Conservation (phyloP, 176 grass and related monocot genomes). For the Oropetium thomaeum region DNA sequence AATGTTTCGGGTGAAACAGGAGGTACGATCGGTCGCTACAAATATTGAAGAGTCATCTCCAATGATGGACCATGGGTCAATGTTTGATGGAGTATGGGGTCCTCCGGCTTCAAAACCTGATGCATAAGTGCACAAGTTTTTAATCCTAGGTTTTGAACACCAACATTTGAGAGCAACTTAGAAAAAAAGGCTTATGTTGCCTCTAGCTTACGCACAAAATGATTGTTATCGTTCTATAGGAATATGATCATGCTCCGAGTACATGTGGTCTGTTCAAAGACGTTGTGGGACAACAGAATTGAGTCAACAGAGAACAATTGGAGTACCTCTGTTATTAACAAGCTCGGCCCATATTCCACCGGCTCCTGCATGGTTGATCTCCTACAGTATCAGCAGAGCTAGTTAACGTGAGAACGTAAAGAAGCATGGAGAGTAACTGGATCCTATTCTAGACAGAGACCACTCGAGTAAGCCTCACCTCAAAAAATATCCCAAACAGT, state of each 20-base stretch:
- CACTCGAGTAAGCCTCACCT: conserved; percentile 49
- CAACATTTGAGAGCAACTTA: not conserved
- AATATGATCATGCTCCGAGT: not conserved
- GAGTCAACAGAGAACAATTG: not conserved
- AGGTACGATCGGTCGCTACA: conserved; percentile 61
- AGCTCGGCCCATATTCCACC: conserved; percentile 96
- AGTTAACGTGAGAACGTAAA: not conserved
- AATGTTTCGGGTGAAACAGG: conserved; percentile 71
- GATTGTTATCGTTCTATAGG: not conserved
- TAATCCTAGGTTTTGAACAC: not conserved
- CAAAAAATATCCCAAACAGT: conserved; percentile 92
- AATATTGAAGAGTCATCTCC: conserved; percentile 61
- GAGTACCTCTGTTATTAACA: conserved; percentile 84
- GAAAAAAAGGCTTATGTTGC: not conserved
- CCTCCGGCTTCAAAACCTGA: conserved; percentile 97
- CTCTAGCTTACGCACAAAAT: not conserved
- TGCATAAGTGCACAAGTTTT: not conserved
- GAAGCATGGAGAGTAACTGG: not conserved
- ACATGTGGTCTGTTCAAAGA: not conserved
- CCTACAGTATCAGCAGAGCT: conserved; percentile 42
- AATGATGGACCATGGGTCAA: conserved; percentile 75
- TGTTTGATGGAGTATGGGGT: conserved; percentile 78
- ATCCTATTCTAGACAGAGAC: not conserved
- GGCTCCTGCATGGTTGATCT: conserved; percentile 98
- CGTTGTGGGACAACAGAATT: not conserved